Evolutionary conservation across 306 rosid genomes (phyloP).

Genomic region (Corylus heterophylla): DNA sequence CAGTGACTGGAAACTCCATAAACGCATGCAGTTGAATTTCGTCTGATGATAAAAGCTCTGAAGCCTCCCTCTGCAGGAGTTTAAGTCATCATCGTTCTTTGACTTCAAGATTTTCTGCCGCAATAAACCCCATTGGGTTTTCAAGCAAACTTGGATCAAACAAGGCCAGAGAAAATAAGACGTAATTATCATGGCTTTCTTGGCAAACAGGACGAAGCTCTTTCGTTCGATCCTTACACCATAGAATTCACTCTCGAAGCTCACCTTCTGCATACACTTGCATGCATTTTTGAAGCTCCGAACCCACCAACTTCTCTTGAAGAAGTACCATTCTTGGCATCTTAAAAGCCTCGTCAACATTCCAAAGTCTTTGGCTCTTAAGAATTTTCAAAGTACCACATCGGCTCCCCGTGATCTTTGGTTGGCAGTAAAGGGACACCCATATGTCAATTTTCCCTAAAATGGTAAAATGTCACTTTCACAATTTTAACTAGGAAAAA

Average conservation of each 20-base stretch:
- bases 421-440: constrained; percentile 83
- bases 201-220: too few species aligned
- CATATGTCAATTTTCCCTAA: constrained; percentile 1
- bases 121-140: too few species aligned
- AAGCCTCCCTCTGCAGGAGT: constrained; percentile 53
- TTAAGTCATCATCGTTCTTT: constrained; percentile 62
- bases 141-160: neutral
- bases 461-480: too few species aligned
- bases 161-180: neutral
- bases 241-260: constrained; percentile 61
- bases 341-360: constrained; percentile 56
- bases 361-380: constrained; percentile 61
- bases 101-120: constrained; percentile 62
- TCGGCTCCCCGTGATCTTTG: constrained; percentile 70
- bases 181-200: neutral
- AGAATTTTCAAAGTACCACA: constrained; percentile 59
- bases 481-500: too few species aligned
- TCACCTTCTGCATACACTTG: constrained; percentile 33
- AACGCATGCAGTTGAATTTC: constrained; percentile 26
- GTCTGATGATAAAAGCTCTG: constrained; percentile 43
- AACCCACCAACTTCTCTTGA: too few species aligned
- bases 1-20: constrained; percentile 54
- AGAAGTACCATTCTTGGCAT: constrained; percentile 40
- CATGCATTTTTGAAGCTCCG: too few species aligned
- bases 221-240: constrained; percentile 27